Percentiles rank a stretch among this genome's conserved stretches.
Conservation (phyloP, 2,329 filamentous ascomycete genomes). For the Cyphellophora europaea region DNA sequence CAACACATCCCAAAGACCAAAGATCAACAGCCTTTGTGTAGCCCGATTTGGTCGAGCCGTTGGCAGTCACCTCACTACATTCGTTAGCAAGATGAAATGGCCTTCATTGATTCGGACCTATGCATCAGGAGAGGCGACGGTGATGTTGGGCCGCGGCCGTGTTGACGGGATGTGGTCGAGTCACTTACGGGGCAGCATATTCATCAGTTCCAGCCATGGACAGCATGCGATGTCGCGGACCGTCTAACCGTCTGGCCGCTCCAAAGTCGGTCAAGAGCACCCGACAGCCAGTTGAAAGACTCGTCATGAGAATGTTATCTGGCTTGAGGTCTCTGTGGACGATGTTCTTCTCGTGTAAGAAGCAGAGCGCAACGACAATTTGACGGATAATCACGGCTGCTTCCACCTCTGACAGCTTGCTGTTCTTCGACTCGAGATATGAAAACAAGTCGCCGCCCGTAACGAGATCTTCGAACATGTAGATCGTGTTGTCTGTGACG, state of each 20-base stretch:
- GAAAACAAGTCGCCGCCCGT: conserved; percentile 54
- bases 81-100: conserved; percentile 5
- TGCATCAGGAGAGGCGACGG: too few species aligned
- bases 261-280: conserved; percentile 55
- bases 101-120: neutral
- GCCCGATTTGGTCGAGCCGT: conserved; percentile 2
- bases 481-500: conserved; percentile 42
- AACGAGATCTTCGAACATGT: conserved; percentile 51
- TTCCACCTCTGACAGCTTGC: conserved; percentile 38
- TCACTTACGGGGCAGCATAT: conserved; percentile 50
- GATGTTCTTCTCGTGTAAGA: conserved; percentile 46
- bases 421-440: conserved; percentile 43
- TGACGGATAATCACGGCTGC: conserved; percentile 47
- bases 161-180: too few species aligned
- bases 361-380: conserved; percentile 47
- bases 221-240: conserved; percentile 37
- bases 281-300: conserved; percentile 38
- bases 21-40: conserved; percentile 53
- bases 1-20: conserved; percentile 52
- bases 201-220: conserved; percentile 46
- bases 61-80: conserved; percentile 16
- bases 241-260: conserved; percentile 33
- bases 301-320: conserved; percentile 54
- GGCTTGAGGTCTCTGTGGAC: conserved; percentile 56
- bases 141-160: too few species aligned